Evolutionary conservation across 805 yeast genomes (phyloP), one percentile per base, ranked within the genome.

Genomic region (Torulaspora microellipsoides): DNA sequence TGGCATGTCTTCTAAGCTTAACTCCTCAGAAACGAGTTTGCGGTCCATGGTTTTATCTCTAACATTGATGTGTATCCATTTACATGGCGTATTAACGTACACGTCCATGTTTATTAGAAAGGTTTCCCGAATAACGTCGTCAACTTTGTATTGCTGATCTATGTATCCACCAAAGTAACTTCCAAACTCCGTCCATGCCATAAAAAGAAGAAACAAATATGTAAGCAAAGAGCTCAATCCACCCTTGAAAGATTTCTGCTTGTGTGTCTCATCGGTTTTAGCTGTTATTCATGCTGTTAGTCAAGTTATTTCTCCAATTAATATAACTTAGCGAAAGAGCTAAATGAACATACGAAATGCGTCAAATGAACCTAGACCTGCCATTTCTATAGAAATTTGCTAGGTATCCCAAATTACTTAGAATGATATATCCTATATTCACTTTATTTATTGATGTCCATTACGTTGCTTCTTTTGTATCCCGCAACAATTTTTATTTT

Each of bases 151-250:
- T 53, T 82, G 85, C 52, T 83, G 85, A 55, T 82, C 88, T 7
- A 84, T 75, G 44, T 74, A 75, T 2, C 97, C 97, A 42, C 93
- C 95, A 44, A 90, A 70, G 60, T 75, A 86, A 11, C 85, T 83
- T 7, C 97, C 95, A 25, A 89, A 66, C 59, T 90, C 95, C 11
- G 86, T 77, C 86, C 95, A 91, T 5, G 86, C 64, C 30, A 90
- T 69, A 56, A 88, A 77, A 12, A 87, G 55, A 13, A 85, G 75
- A 45, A 76, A 71, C 20, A 83, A 51, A n/a, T 75, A 70, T 12
- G 89, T 80, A 37, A 83, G 34, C 3, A 87, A 52, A 0, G 95
- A 81, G 12, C 89, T 77, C 13, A 77, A 60, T 4, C 93, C 90
- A 29, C 96, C 96, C 49, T 93, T 72, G 25, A 76, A 67, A 1